phyloP scores from a whole-genome alignment of 805 yeast species.

The Zygosaccharomyces siamensis region DNA sequence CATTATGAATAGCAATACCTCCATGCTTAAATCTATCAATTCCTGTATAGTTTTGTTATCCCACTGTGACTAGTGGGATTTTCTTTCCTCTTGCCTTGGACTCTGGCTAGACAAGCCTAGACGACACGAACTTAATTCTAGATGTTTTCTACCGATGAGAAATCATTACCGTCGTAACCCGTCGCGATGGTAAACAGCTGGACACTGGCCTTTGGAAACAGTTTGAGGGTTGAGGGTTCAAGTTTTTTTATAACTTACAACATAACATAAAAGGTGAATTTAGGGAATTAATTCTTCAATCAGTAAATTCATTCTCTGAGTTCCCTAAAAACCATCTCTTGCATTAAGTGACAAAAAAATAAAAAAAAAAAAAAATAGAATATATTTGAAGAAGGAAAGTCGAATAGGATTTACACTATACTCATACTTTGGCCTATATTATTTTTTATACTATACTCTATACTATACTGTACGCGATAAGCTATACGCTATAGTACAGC shows the following conservation, averaged over 20 bases:
- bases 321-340: not conserved
- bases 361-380: not conserved
- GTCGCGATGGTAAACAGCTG: not conserved
- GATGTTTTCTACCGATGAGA: slow-evolving; percentile 1
- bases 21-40: not conserved
- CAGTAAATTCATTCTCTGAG: not conserved
- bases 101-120: not conserved
- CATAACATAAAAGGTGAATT: not conserved
- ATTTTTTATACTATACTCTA: not conserved
- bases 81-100: too few species aligned
- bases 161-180: not conserved
- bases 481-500: not conserved
- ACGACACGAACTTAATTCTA: slow-evolving; percentile 4
- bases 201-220: not conserved
- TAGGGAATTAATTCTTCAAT: not conserved
- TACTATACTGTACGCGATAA: not conserved
- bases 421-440: not conserved
- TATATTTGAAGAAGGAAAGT: not conserved
- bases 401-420: not conserved
- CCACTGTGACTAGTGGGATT: not conserved
- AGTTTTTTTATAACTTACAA: not conserved
- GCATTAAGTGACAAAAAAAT: not conserved
- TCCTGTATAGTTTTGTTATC: not conserved
- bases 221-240: too few species aligned
- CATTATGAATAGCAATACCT: not conserved